These are phyloP conservation scores for Medakamo hakoo DNA, from an alignment of 139 green algal genomes.

Conservation along the genomic window DNA sequence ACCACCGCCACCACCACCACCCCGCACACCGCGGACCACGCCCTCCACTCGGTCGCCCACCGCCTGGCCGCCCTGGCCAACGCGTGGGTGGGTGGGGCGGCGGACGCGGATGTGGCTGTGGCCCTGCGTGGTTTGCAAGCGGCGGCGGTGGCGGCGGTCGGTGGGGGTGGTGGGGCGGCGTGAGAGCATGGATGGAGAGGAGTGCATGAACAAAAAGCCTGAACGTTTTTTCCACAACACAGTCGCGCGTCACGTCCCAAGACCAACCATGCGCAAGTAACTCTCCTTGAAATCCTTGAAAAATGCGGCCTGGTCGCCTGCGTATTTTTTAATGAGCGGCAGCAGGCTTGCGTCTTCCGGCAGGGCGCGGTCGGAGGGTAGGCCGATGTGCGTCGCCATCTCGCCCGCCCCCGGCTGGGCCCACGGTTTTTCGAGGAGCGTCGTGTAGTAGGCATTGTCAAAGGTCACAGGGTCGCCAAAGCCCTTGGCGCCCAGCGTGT, in stretches of 20 bases:
- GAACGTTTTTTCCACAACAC: neutral
- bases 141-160: neutral
- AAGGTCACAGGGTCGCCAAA: conserved; percentile 79
- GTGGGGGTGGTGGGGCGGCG: neutral
- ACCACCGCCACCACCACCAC: neutral
- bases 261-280: conserved; percentile 33
- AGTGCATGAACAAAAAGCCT: neutral
- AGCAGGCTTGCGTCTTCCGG: conserved; percentile 38
- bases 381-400: conserved; percentile 33
- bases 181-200: too few relatives aligned
- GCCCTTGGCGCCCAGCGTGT: conserved; percentile 74
- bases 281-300: conserved; percentile 50
- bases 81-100: too few relatives aligned
- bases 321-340: conserved; percentile 42
- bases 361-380: conserved; percentile 71
- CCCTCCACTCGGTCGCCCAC: too few relatives aligned
- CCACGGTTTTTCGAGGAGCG: conserved; percentile 58
- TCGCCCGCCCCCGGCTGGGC: conserved; percentile 11
- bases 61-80: neutral
- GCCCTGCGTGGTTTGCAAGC: neutral
- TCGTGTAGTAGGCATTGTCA: conserved; percentile 82
- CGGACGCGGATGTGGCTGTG: neutral
- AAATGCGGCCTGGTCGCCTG: conserved; percentile 41
- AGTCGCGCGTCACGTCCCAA: conserved; percentile 23
- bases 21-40: neutral